phyloP scores from a whole-genome alignment of 164 flowering plant species.

The Cinnamomum micranthum region DNA sequence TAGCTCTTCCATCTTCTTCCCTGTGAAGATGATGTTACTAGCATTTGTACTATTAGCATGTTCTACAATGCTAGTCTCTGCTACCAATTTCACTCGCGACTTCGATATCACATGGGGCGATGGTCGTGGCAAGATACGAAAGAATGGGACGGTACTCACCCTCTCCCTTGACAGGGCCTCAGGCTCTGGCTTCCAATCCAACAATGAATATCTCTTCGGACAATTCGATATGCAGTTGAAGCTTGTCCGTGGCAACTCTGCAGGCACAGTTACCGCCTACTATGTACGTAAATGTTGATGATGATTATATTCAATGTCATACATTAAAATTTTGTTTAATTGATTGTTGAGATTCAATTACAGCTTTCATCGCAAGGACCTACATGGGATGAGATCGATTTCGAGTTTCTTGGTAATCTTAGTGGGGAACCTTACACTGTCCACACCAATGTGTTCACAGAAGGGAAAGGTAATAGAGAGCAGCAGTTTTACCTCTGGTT shows the following conservation, averaged over 20 bases:
- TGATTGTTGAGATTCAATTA: neutral
- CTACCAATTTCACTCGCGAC: neutral
- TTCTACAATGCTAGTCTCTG: neutral
- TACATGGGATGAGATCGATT: constrained; percentile 15
- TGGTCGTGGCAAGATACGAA: neutral
- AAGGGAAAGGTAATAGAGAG: constrained; percentile 17
- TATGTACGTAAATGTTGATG: neutral
- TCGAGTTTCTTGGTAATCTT: constrained; percentile 16
- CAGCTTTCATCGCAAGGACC: constrained; percentile 13
- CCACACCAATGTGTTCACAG: constrained; percentile 17
- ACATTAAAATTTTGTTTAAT: neutral
- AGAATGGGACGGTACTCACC: neutral
- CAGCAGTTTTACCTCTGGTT: constrained; percentile 21
- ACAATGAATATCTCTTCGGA: constrained; percentile 12
- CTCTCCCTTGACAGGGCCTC: constrained; percentile 12
- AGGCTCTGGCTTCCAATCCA: constrained; percentile 17
- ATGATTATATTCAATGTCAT: no score
- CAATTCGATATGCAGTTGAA: constrained; percentile 14
- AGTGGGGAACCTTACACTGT: constrained; percentile 15
- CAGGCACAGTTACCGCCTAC: constrained; percentile 19
- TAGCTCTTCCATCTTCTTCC: neutral
- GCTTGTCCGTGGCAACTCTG: constrained; percentile 14
- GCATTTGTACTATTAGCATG: neutral
- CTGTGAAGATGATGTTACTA: neutral
- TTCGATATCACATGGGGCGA: neutral